Base-by-base conservation (phyloP, 345 rosid species). In the Xanthoceras sorbifolium region DNA sequence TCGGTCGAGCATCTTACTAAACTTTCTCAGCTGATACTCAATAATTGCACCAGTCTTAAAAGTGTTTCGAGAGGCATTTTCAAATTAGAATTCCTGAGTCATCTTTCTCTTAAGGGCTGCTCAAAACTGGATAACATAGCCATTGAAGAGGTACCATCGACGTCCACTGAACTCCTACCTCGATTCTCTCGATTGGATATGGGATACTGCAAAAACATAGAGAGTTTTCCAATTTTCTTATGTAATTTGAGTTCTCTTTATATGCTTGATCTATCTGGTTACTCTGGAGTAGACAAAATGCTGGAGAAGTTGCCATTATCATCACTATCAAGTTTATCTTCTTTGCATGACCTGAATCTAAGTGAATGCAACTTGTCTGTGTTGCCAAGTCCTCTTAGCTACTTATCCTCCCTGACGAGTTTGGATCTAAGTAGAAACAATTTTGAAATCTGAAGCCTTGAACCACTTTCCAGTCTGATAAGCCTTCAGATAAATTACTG, bases 71-170 rank as follows among this genome's bases (percentile, higher is more conserved):
- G 75, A 28, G 34, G 48, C 50, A 34, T 71, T 57, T 48, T 20
- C 20, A 34, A 50, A 26, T 29, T 50, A 42, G 44, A 69, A 31
- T 50, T 25, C 10, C 61, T 52, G 29, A 40, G 50, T 31, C n/a
- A 11, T 28, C 8, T 74, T 48, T 14, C 11, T 74, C 62, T 74
- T 4, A 31, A 9, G 10, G 62, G 34, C 14, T 48, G 77, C 63
- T 48, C 71, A 20, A 74, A 64, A 6, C 3, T 74, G 28, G 55
- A 46, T 10, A 34, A 17, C 22, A 50, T 64, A 46, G 69, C 69
- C 18, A 60, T 76, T 20, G 64, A 59, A 40, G 79, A 76, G 64
- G 25, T 69, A 34, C 74, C 69, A 14, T 40, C n/a, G n/a, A n/a
- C 32, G 3, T 76, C 69, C 61, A 69, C 69, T 42, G 69, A 57